Base-by-base conservation (phyloP, 306 rosid genomes). In the Fragaria vesca region DNA sequence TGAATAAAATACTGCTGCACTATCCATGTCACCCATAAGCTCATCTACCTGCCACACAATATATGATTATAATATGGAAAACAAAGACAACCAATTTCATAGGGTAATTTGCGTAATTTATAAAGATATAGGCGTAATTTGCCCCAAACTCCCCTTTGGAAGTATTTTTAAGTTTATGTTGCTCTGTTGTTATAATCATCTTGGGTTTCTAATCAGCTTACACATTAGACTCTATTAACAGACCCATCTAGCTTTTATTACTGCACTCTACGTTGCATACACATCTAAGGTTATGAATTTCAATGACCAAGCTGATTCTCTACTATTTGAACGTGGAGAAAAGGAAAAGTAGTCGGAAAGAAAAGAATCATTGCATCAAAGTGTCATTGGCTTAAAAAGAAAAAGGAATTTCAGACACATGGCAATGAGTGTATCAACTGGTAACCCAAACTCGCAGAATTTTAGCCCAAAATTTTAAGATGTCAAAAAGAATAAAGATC, bases 1-100 rank as follows among this genome's bases (percentile, higher is more conserved):
- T 26, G 94, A 80, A 83, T 96, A 96, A 77, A 83, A 78, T 40
- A 80, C 89, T 57, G 93, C 80, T 61, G 99, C 99, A 69, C 82
- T 87, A 48, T 89, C 97, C 94, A 90, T 79, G 36, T 85, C 82
- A 55, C 94, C 96, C 99, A 96, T 87, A 74, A 93, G 91, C 86
- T 96, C 99, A 42, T 96, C 97, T 38, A 96, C 99, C 99, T 96
- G 89, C 83, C 82, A 87, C 70, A 38, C 74, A 7, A 60, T 38
- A 3, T 8, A 71, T 21, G 58, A 3, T 6, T 21, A n/a, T n/a
- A 42, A 6, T 8, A 18, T 52, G 2, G 8, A 51, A 8, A 17
- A 51, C 12, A 63, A 24, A 79, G 51, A 66, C 72, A 77, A 76
- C 28, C 10, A 70, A 79, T 45, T 54, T 54, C 60, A 20, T 54